Evolutionary conservation across 2,329 filamentous ascomycete species (phyloP).

Genomic region (Apiospora rasikravindrae): DNA sequence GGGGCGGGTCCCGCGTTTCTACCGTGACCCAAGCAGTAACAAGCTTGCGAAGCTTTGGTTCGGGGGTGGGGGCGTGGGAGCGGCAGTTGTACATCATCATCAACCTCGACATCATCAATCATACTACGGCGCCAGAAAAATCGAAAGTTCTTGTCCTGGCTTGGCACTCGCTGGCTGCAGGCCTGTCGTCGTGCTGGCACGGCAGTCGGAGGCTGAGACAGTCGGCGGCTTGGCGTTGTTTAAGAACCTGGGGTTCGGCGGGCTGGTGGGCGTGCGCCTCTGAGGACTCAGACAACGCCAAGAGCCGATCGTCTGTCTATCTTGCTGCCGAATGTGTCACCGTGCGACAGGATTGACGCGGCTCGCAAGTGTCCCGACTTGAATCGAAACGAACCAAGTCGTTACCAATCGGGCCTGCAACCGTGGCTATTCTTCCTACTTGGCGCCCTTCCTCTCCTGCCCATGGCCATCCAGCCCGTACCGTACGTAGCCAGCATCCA

Average conservation of each 20-base stretch:
- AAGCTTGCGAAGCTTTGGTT: constrained; percentile 14
- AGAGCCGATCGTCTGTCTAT: background rate
- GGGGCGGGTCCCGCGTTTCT: background rate
- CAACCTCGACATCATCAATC: background rate
- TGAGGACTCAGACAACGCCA: background rate
- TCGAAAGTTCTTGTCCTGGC: background rate
- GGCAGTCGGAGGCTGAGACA: constrained; percentile 6
- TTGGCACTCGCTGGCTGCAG: too few relatives aligned
- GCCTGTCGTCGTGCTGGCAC: background rate
- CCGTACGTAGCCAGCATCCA: background rate
- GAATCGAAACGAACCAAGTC: constrained; percentile 13
- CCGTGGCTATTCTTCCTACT: constrained; percentile 4
- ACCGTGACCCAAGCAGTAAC: background rate
- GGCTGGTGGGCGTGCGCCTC: background rate
- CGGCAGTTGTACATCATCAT: too few relatives aligned
- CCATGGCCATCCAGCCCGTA: too few relatives aligned
- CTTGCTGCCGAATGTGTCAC: constrained; percentile 6
- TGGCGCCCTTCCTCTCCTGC: background rate
- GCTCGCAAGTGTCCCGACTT: constrained; percentile 12
- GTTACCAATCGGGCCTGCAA: background rate
- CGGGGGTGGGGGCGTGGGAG: background rate
- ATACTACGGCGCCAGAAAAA: background rate
- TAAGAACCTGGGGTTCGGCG: constrained; percentile 5
- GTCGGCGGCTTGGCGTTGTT: background rate
- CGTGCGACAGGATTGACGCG: constrained; percentile 19